These are phyloP conservation scores for Debaryomyces coudertii DNA, from an alignment of 1,139 yeast genomes.

Conservation along the genomic window DNA sequence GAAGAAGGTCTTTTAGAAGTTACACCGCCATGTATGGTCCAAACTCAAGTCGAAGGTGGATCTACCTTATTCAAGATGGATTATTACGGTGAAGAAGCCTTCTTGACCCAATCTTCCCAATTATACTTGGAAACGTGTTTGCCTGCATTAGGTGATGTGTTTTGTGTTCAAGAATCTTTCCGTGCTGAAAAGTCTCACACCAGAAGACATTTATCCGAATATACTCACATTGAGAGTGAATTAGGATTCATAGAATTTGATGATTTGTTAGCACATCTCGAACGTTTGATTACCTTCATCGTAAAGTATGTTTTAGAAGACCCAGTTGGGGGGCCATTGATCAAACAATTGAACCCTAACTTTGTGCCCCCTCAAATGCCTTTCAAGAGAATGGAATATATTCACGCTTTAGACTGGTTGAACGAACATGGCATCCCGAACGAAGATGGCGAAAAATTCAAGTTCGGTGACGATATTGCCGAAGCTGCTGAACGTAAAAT, in stretches of 20 bases:
- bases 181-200: conserved; percentile 99
- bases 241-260: conserved; percentile 85
- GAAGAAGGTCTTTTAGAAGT: conserved; percentile 86
- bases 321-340: conserved; percentile 87
- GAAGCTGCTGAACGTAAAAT: conserved; percentile 99
- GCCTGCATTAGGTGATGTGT: conserved; percentile 96
- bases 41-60: conserved; percentile 99
- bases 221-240: conserved; percentile 96
- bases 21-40: conserved; percentile 99
- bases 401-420: conserved; percentile 92
- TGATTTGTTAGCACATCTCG: conserved; percentile 83
- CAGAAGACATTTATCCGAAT: conserved; percentile 96
- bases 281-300: conserved; percentile 68
- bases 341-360: conserved; percentile 89
- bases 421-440: conserved; percentile 91
- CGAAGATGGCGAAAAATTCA: conserved; percentile 91
- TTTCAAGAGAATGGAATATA: conserved; percentile 88
- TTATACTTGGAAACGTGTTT: conserved; percentile 94
- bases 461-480: conserved; percentile 98
- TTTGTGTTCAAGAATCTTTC: conserved; percentile 97
- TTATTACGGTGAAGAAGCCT: conserved; percentile 97
- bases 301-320: conserved; percentile 81
- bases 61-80: conserved; percentile 90
- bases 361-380: conserved; percentile 83
- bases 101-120: conserved; percentile 95